These are phyloP conservation scores for Orbilia quercus DNA, from an alignment of 2,329 filamentous ascomycete genomes.

Conservation along the genomic window DNA sequence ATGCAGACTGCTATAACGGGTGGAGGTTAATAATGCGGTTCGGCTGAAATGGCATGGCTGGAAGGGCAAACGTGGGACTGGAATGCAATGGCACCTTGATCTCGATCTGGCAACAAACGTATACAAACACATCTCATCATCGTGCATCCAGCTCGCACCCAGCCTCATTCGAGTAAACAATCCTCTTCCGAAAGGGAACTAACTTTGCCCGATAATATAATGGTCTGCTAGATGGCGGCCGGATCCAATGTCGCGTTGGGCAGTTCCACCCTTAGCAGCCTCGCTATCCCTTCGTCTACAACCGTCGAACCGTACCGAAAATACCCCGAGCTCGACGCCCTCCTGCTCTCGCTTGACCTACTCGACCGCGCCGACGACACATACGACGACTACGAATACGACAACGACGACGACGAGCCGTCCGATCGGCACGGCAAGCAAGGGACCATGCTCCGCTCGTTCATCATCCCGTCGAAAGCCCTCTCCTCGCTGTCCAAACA, in stretches of 20 bases:
- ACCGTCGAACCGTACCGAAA: slow-evolving; percentile 39
- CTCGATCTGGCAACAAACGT: not conserved
- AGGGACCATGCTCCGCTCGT: slow-evolving; percentile 45
- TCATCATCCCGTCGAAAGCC: slow-evolving; percentile 35
- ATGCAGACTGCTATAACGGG: too few species aligned
- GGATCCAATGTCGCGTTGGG: slow-evolving; percentile 55
- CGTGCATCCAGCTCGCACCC: too few species aligned
- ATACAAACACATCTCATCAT: slow-evolving; percentile 8
- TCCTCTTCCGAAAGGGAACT: too few species aligned
- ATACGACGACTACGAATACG: slow-evolving; percentile 12
- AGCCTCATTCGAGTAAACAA: too few species aligned
- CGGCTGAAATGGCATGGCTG: not conserved
- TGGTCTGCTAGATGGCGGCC: slow-evolving; percentile 55
- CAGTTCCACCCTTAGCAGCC: slow-evolving; percentile 27
- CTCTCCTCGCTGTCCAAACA: slow-evolving; percentile 50
- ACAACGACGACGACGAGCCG: slow-evolving; percentile 1
- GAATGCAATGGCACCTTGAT: not conserved
- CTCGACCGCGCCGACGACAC: slow-evolving; percentile 21
- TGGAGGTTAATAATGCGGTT: not conserved
- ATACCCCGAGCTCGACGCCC: slow-evolving; percentile 37
- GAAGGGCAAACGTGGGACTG: not conserved
- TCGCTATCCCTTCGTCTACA: not conserved
- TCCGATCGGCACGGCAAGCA: slow-evolving; percentile 1
- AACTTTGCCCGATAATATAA: too few species aligned
- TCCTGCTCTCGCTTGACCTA: slow-evolving; percentile 32